Evolutionary conservation across 805 yeast species (phyloP), one percentile per base, ranked within the genome.

Genomic region (Nakazawaea peltata): DNA sequence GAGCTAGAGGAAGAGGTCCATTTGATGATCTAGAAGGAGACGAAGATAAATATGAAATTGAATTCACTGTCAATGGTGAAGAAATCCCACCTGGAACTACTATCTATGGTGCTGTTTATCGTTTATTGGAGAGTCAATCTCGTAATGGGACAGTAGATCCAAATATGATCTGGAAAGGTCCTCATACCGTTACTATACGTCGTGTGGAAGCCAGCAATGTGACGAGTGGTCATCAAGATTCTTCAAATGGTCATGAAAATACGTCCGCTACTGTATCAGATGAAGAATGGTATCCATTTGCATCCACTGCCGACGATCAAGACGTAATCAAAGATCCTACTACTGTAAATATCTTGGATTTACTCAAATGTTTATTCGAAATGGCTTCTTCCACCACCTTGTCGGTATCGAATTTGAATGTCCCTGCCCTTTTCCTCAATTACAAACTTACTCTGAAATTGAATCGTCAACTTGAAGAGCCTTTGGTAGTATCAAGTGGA

Each of bases 391-490:
- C 38, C 4, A 40, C 42, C n/a, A 27, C 39, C 8, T 40, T 42
- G 26, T 41, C 57, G 0, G 56, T 53, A 9, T 53, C 57, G 3
- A 47, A 58, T 1, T n/a, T n/a, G n/a, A n/a, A n/a, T n/a, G n/a
- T n/a, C n/a, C 52, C 47, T 6, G 44, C 53, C 2, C 28, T 51
- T 10, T 88, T 86, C 48, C 59, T 78, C 46, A 87, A 84, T 51
- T 75, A 85, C 57, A 87, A 87, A 48, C 54, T 90, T 14, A 79
- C 94, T 5, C 94, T 94, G 1, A 90, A 88, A 53, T 61, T 92
- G 36, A 81, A 82, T 38, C 64, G 94, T 32, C 97, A 88, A 55
- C 56, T 90, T 28, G 96, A 88, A 46, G 97, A 90, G 43, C 92
- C 95, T 0, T 60, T 88, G 36, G 68, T 87, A 13, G 90, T 90